Conservation (phyloP, 768 basidiomycete genomes). For the Pleurotus salmoneostramineus region DNA sequence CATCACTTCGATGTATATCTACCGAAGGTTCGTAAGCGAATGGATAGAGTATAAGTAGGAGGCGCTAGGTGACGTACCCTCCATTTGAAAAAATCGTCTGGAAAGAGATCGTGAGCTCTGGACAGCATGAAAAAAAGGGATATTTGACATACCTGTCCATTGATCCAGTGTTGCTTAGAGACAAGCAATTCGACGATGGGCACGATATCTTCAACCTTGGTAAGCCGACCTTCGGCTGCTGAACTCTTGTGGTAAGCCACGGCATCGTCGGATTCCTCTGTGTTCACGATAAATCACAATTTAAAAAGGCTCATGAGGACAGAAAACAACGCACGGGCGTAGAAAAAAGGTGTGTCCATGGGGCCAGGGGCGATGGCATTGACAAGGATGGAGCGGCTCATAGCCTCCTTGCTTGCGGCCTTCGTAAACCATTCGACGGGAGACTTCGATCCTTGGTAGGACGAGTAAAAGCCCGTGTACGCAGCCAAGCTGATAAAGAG, state of each 20-base stretch:
- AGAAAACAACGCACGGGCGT: neutral
- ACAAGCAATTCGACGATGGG: neutral
- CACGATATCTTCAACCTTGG: neutral
- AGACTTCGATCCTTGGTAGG: neutral
- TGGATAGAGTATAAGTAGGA: neutral
- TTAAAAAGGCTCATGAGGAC: neutral
- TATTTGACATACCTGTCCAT: neutral
- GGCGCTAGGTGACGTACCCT: neutral
- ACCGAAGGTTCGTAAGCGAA: neutral
- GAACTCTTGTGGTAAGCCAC: neutral
- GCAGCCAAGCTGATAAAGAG: neutral
- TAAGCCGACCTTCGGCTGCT: neutral
- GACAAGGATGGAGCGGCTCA: neutral
- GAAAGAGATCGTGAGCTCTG: neutral
- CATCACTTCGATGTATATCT: neutral
- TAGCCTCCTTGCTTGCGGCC: neutral
- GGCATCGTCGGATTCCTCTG: constrained; percentile 1
- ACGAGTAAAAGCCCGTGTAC: neutral
- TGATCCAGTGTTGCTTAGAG: neutral
- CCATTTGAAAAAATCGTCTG: neutral
- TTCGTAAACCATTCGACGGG: constrained; percentile 2
- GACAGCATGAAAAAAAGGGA: neutral
- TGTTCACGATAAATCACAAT: neutral
- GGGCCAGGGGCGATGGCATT: neutral
- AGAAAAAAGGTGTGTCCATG: neutral